phyloP scores from a whole-genome alignment of 2,329 filamentous ascomycete species.

The Paracorniculantispora psalliotae region DNA sequence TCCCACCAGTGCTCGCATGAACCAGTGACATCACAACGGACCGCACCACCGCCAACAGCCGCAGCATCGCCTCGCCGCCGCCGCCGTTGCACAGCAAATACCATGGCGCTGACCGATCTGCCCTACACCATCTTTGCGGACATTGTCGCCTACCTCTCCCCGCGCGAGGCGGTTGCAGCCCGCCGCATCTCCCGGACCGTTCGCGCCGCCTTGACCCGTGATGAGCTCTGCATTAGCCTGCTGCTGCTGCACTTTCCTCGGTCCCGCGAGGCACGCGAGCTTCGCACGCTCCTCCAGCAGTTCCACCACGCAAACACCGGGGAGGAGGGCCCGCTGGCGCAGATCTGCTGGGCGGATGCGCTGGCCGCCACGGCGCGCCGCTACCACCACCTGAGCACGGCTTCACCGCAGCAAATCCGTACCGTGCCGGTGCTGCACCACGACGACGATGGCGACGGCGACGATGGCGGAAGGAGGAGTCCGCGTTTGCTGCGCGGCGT shows the following conservation, averaged over 20 bases:
- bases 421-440: slow-evolving; percentile 18
- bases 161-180: slow-evolving; percentile 45
- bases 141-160: slow-evolving; percentile 43
- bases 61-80: neutral
- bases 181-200: slow-evolving; percentile 48
- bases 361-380: slow-evolving; percentile 49
- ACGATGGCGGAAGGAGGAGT: too few species aligned
- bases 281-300: slow-evolving; percentile 17
- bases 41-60: neutral
- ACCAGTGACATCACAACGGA: neutral
- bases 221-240: slow-evolving; percentile 40
- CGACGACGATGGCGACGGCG: slow-evolving; percentile 15
- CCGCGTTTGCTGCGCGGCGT: slow-evolving; percentile 33
- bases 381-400: slow-evolving; percentile 48
- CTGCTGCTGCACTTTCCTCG: slow-evolving; percentile 48
- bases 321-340: slow-evolving; percentile 15
- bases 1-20: neutral
- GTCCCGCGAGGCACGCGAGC: slow-evolving; percentile 47
- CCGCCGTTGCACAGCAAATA: neutral
- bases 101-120: slow-evolving; percentile 38
- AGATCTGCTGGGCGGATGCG: slow-evolving; percentile 33
- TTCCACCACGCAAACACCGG: neutral
- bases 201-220: slow-evolving; percentile 44
- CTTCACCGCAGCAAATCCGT: slow-evolving; percentile 35
- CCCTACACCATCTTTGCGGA: slow-evolving; percentile 57